Base-by-base conservation (phyloP, 352 stramenopile genomes). In the Phytophthora syringae region DNA sequence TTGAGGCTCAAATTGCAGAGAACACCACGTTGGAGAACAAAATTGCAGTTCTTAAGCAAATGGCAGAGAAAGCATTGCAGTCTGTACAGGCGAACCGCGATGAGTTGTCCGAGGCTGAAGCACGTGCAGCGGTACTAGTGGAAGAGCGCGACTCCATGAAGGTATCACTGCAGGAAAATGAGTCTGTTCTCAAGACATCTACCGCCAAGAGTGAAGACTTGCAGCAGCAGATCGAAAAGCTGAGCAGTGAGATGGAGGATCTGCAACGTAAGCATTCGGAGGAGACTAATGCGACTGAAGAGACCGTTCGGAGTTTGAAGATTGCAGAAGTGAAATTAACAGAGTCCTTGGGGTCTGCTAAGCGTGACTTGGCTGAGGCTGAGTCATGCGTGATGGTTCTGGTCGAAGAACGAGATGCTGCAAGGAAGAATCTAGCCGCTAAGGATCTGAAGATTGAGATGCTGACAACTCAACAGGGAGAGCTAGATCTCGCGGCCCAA, bases 391-490 rank as follows among this genome's bases (percentile, higher is more conserved):
- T 76, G 32, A 68, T 77, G 59, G 64, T 64, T 30, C 27, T 79
- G 20, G 72, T 72, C 20, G 67, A 70, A 52, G 67, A 77, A 21
- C 53, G 71, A 39, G 71, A 79, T 65, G 60, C 65, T 11, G 61
- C 62, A 28, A 63, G 59, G 59, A 77, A 72, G 44, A 53, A 67
- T 40, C 34, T 78, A 15, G 44, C 56, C 10, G 61, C 61, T 5
- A 79, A 61, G 47, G 70, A 79, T 22, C 60, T 79, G n/a, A 76
- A 70, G 50, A 73, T 79, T 25, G 70, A 76, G 24, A 64, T 79
- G 61, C 49, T 79, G 61, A 76, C 43, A 9, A 62, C 52, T 3
- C 61, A 70, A n/a, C 66, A 79, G 55, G 62, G 70, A 53, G 70
- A 79, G 22, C 47, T 72, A 1, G 52, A 72, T 12, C 51, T 76